Percentiles rank a stretch among this genome's conserved stretches.
Conservation (phyloP, 2,329 filamentous ascomycete genomes). For the Xylaria sp. region DNA sequence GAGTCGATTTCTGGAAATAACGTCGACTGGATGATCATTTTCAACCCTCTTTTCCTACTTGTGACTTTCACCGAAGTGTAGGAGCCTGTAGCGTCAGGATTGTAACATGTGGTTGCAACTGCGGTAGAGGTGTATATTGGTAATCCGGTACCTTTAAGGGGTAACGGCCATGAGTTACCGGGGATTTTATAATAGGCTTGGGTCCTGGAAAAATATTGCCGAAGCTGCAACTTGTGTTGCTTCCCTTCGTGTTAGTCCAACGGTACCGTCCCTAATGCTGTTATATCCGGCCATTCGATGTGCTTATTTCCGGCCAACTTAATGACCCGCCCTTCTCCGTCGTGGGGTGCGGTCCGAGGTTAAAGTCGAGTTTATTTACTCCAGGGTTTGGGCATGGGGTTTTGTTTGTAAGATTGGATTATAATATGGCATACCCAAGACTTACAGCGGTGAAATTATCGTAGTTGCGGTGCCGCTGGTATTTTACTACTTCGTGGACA, state of each 20-base stretch:
- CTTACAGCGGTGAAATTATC: too few relatives aligned
- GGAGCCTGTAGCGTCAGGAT: not conserved
- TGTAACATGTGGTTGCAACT: too few relatives aligned
- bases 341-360: slow-evolving; percentile 8
- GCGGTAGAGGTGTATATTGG: too few relatives aligned
- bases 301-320: slow-evolving; percentile 23
- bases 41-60: not conserved
- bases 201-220: not conserved
- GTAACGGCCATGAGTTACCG: too few relatives aligned
- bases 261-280: not conserved
- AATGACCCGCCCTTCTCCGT: not conserved
- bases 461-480: too few relatives aligned
- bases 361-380: not conserved
- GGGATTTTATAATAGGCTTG: too few relatives aligned
- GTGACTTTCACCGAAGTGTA: not conserved
- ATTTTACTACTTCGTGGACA: too few relatives aligned
- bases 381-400: not conserved
- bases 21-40: not conserved
- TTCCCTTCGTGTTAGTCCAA: not conserved
- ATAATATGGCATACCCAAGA: too few relatives aligned
- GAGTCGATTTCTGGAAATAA: not conserved
- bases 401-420: too few relatives aligned
- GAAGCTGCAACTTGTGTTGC: not conserved
- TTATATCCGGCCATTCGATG: not conserved
- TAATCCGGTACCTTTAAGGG: too few relatives aligned